Evolutionary conservation across 2,329 filamentous ascomycete genomes (phyloP).

Genomic region (Aspergillus felis): DNA sequence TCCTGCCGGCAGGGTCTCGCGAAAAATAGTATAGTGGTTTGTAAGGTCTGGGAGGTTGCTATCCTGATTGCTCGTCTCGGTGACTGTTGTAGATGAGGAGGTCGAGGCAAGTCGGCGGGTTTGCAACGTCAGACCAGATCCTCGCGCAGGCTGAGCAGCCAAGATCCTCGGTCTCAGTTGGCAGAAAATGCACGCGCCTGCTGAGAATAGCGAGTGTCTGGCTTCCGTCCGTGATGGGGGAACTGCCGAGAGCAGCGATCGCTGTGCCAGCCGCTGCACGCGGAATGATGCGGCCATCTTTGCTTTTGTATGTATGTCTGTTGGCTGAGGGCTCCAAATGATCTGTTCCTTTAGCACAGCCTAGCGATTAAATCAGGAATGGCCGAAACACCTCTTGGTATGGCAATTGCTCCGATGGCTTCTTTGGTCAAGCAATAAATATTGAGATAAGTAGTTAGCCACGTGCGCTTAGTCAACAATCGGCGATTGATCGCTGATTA

Average conservation of each 20-base stretch:
- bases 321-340: not conserved
- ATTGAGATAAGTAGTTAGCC: not conserved
- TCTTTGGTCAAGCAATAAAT: not conserved
- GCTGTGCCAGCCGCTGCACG: constrained; percentile 9
- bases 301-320: not conserved
- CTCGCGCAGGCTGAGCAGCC: not conserved
- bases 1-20: constrained; percentile 68
- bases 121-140: not conserved
- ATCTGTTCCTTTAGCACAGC: not conserved
- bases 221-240: constrained; percentile 2
- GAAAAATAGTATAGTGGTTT: constrained; percentile 87
- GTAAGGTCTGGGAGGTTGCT: constrained; percentile 32
- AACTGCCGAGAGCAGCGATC: constrained; percentile 3
- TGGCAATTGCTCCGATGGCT: not conserved
- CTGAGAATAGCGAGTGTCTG: constrained; percentile 5
- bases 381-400: not conserved
- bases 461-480: constrained; percentile 7
- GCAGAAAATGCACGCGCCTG: constrained; percentile 13
- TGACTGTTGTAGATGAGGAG: constrained; percentile 1
- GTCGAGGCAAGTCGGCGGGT: constrained; percentile 19
- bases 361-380: not conserved
- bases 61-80: constrained; percentile 3
- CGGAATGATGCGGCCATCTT: constrained; percentile 10
- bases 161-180: constrained; percentile 7
- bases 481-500: not conserved